Base-by-base conservation (phyloP, 2,329 filamentous ascomycete genomes). In the Penicillium brasilianum region DNA sequence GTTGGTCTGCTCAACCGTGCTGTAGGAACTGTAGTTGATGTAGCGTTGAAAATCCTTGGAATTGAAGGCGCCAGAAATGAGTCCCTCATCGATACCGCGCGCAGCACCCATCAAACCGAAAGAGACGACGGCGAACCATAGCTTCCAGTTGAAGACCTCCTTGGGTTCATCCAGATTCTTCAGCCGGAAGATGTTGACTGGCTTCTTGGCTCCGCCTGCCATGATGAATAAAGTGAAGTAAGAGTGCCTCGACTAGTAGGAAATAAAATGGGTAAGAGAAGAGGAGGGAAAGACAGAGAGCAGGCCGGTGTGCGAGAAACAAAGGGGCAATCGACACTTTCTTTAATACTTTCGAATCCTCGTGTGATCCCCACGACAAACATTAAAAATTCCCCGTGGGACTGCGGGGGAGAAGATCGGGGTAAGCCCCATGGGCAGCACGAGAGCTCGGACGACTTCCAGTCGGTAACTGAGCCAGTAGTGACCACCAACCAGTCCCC, bases 81-180 rank as follows among this genome's bases (percentile, higher is more conserved):
- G 82, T 62, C 91, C 91, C 76, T 94, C 91, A 65, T 94, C 91
- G n/a, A 93, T 77, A 68, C 91, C 91, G 60, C 90, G 85, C 43
- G 90, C 90, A 2, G 90, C 90, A 57, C 91, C 91, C 77, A 93
- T 87, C 37, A 94, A 83, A 51, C 88, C 88, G 65, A 92, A 92
- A 4, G 87, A 88, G 64, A 91, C 72, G 57, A 93, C 89, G 44
- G 90, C 88, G 75, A 90, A 91, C 88, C 89, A 92, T 63, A 93
- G 82, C 48, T 87, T 83, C 89, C 89, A 92, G 78, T 93, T 93
- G 74, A 92, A 86, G 63, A 88, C 84, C 71, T 90, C 86, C 58
- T 84, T 83, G 4, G 90, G 90, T 62, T 91, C 89, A 60, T 85
- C 85, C 52, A 87, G 80, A 63, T 89, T 75, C 70, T 86, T 83